Evolutionary conservation across 192 early-diverging fungal species (phyloP), one percentile per base, ranked within the genome.

Genomic region (Backusella mclennaniae): DNA sequence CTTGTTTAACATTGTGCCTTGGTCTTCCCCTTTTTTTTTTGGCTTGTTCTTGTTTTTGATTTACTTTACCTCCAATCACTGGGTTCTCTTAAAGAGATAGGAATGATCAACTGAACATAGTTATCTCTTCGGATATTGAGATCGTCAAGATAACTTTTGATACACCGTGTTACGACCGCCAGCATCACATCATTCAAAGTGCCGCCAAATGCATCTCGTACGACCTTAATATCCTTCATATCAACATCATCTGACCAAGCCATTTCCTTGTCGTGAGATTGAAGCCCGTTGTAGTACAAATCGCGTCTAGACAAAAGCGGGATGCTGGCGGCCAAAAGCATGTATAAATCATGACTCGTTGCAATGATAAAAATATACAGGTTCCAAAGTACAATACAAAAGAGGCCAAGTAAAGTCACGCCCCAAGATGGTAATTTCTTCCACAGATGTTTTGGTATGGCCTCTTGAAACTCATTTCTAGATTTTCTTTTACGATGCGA

Each of bases 181-280:
- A 79, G 33, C 82, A 83, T 83, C 29, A 83, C 69, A 71, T 83
- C 82, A 33, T 83, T 83, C 72, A 83, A 53, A 11, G 75, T 79
- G 39, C 75, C 78, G 11, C 73, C 66, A 66, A 79, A 83, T 19
- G 77, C 82, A 66, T 79, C 31, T 59, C 76, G 74, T 26, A 83
- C 63, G 4, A 71, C 39, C 11, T 46, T 41, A 33, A 79, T 77
- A 52, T 79, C 74, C 15, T 69, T 49, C 19, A 83, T 39, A 33
- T 49, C n/a, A 7, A 79, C 69, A 56, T 68, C 75, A 26, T 76
- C 68, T 17, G 82, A 77, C 82, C 82, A 83, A 6, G 82, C 70
- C 35, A 83, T 83, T 21, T 44, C 31, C 63, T 83, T 83, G 42
- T 41, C 42, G 21, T 42, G 39, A 19, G 56, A 72, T 21, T 83